Percentiles rank a stretch among this genome's conserved stretches.
These are phyloP conservation scores for Azolla pinnata DNA, from an alignment of 75 land plant genomes.

Conservation along the genomic window DNA sequence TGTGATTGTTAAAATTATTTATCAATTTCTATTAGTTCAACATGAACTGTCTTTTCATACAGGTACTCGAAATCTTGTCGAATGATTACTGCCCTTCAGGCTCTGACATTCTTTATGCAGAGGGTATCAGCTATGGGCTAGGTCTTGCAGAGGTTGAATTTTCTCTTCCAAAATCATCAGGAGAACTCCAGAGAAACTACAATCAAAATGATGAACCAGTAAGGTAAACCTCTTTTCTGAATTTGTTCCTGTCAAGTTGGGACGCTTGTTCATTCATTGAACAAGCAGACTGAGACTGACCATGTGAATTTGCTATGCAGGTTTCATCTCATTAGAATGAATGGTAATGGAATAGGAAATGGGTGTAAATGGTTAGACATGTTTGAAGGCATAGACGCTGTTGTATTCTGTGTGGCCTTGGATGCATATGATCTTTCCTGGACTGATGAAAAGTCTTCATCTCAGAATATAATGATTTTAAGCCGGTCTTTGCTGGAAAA, in stretches of 20 bases:
- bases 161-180: neutral
- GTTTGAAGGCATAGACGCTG: constrained; percentile 77
- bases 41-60: no score
- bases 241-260: neutral
- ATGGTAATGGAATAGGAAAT: constrained; percentile 50
- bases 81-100: constrained; percentile 88
- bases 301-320: constrained; percentile 17
- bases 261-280: neutral
- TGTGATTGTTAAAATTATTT: no score
- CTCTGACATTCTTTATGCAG: constrained; percentile 71
- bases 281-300: neutral
- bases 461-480: constrained; percentile 58
- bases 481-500: constrained; percentile 57
- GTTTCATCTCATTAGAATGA: constrained; percentile 69
- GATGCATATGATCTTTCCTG: constrained; percentile 64
- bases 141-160: constrained; percentile 89
- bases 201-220: neutral
- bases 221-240: neutral
- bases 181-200: no score
- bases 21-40: no score
- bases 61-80: constrained; percentile 76
- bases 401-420: constrained; percentile 64
- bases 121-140: constrained; percentile 85
- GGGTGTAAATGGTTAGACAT: constrained; percentile 79
- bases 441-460: constrained; percentile 14